phyloP scores from a whole-genome alignment of 208 protist species.

The Crithidia fasciculata region DNA sequence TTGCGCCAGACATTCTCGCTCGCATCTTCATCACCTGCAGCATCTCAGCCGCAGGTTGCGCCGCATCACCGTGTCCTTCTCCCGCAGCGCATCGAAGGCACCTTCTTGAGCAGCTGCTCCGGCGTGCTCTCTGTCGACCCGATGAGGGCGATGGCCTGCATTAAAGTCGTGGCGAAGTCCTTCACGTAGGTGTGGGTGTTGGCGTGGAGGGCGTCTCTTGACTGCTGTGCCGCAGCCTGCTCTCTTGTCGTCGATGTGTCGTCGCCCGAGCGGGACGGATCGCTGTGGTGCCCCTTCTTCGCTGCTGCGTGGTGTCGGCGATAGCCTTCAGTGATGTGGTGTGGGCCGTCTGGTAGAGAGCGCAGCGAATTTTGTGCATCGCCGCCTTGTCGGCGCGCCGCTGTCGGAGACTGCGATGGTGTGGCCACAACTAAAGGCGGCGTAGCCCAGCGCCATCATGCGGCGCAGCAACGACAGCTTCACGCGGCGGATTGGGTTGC shows the following conservation, averaged over 20 bases:
- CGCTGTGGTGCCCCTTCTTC: not conserved
- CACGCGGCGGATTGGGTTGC: conserved; percentile 43
- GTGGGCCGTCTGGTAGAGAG: conserved; percentile 5
- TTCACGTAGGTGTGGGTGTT: conserved; percentile 41
- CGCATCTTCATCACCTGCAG: conserved; percentile 26
- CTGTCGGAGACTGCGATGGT: conserved; percentile 20
- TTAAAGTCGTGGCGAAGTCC: conserved; percentile 22
- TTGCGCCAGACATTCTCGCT: conserved; percentile 10
- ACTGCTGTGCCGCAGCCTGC: not conserved
- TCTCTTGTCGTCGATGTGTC: not conserved
- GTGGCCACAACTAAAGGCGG: conserved; percentile 36
- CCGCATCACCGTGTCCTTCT: conserved; percentile 33
- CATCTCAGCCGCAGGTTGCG: conserved; percentile 45
- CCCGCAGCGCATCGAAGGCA: conserved; percentile 36
- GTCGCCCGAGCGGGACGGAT: not conserved
- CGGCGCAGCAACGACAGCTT: conserved; percentile 44
- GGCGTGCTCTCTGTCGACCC: conserved; percentile 35
- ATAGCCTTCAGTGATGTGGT: not conserved
- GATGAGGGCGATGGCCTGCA: conserved; percentile 16
- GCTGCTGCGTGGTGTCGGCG: not conserved
- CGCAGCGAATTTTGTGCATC: conserved; percentile 24
- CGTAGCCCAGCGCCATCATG: conserved; percentile 42
- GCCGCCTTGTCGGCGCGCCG: conserved; percentile 33
- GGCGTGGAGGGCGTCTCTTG: conserved; percentile 10
- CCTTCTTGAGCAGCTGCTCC: conserved; percentile 32